These are phyloP conservation scores for Lichtheimia hyalospora DNA, from an alignment of 371 early-diverging fungal genomes.

Conservation along the genomic window DNA sequence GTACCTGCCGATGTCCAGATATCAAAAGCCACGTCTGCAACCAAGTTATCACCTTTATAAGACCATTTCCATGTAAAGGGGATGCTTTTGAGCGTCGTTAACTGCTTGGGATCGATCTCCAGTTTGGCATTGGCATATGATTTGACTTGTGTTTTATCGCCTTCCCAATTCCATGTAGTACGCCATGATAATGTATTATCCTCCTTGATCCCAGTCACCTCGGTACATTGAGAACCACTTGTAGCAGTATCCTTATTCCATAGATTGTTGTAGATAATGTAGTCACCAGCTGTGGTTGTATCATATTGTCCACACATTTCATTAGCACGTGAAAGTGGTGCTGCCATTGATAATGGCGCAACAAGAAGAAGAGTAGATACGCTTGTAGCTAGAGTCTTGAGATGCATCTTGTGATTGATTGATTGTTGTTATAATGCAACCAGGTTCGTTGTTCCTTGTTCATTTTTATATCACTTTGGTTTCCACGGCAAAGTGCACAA, in stretches of 20 bases:
- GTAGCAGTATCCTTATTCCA: conserved; percentile 6
- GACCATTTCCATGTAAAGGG: conserved; percentile 15
- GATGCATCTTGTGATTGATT: not conserved
- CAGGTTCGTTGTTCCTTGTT: no score
- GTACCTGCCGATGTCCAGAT: conserved; percentile 9
- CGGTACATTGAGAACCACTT: conserved; percentile 10
- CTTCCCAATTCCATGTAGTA: conserved; percentile 14
- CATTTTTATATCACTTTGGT: no score
- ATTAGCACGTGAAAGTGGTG: not conserved
- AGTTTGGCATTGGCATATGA: conserved; percentile 14
- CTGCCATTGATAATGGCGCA: no score
- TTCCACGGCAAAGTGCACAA: no score
- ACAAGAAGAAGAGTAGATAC: not conserved
- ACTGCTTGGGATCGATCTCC: conserved; percentile 2
- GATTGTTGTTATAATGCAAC: no score
- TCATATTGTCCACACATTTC: conserved; percentile 15
- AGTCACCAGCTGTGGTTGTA: conserved; percentile 7
- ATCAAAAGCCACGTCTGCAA: conserved; percentile 17
- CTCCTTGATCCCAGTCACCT: not conserved
- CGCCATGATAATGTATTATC: conserved; percentile 10
- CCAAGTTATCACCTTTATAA: conserved; percentile 6
- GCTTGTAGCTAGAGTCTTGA: conserved; percentile 1
- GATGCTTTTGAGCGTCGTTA: conserved; percentile 6
- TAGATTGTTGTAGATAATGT: conserved; percentile 11
- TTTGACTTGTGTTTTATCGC: conserved; percentile 8